Conservation (phyloP, 2,329 filamentous ascomycete genomes). For the Neonectria hederae region DNA sequence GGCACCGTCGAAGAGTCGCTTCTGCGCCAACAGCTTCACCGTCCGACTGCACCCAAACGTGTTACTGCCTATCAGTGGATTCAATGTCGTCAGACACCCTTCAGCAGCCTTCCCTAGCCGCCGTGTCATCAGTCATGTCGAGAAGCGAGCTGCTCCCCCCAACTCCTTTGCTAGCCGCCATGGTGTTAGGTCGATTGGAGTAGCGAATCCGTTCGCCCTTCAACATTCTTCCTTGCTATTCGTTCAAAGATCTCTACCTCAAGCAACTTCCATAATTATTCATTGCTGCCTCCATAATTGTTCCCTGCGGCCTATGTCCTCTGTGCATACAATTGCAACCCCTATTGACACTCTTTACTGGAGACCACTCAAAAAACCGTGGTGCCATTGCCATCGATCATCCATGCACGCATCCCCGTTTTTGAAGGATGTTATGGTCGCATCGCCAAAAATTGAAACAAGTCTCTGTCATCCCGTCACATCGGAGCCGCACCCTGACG, state of each 20-base stretch:
- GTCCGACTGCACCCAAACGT: no score
- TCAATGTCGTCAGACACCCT: neutral
- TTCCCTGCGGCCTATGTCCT: neutral
- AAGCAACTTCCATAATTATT: neutral
- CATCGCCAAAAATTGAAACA: conserved; percentile 18
- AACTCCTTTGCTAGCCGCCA: neutral
- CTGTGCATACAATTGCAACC: neutral
- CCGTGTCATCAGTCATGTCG: neutral
- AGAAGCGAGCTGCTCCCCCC: neutral
- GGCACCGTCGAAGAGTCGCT: neutral
- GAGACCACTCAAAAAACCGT: neutral
- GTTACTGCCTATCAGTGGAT: neutral
- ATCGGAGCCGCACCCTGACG: neutral
- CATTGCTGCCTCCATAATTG: neutral
- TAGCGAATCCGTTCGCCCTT: neutral
- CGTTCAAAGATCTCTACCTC: neutral
- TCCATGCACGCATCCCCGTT: neutral
- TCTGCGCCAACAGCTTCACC: neutral
- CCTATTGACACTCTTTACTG: neutral
- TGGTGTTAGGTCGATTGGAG: neutral
- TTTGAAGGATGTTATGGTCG: neutral
- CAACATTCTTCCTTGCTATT: neutral
- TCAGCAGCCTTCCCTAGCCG: neutral
- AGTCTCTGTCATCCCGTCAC: neutral
- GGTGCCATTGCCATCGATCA: neutral